These are phyloP conservation scores for Sclerotinia nivalis DNA, from an alignment of 2,329 filamentous ascomycete species.

Conservation along the genomic window DNA sequence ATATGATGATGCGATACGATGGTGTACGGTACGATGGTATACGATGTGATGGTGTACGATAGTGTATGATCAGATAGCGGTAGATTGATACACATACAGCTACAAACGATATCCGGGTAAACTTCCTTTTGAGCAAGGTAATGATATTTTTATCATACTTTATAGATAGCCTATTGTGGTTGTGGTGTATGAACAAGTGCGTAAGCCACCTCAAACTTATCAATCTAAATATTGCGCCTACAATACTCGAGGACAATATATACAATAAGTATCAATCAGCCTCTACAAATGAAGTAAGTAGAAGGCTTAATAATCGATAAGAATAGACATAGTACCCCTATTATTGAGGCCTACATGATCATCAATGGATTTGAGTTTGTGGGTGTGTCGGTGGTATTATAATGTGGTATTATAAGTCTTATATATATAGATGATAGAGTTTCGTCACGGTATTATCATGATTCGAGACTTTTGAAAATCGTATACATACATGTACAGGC, in stretches of 20 bases:
- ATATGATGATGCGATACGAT: background rate
- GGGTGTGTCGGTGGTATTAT: background rate
- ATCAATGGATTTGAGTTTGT: background rate
- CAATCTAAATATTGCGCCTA: background rate
- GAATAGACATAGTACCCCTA: background rate
- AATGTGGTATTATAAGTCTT: background rate
- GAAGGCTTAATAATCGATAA: background rate
- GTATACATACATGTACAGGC: background rate
- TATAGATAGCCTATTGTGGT: background rate
- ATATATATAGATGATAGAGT: background rate
- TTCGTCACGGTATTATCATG: background rate
- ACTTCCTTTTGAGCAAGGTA: background rate
- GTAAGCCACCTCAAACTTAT: background rate
- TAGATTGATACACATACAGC: background rate
- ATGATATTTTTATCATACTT: background rate
- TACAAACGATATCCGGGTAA: background rate
- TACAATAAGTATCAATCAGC: background rate
- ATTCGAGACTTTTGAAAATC: too few relatives aligned
- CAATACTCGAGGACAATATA: background rate
- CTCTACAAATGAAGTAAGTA: background rate
- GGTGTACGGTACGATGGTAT: background rate
- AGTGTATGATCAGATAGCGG: conserved; percentile 3
- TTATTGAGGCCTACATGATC: background rate
- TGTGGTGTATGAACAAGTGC: background rate
- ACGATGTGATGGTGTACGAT: background rate